phyloP scores from a whole-genome alignment of 1,284 basidiomycete genomes.

The Lentinus polychrous region DNA sequence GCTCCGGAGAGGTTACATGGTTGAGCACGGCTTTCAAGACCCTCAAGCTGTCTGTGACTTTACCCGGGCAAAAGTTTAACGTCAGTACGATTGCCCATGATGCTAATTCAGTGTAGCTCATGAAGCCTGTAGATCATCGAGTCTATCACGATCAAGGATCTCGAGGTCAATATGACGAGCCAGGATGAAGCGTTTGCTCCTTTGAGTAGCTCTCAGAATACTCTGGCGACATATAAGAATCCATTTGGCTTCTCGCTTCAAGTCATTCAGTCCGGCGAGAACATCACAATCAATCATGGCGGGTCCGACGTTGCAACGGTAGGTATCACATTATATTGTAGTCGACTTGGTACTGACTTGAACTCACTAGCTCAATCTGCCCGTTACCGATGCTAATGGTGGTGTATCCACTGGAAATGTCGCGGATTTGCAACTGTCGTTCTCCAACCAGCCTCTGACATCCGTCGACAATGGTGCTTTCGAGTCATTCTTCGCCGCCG shows the following conservation, averaged over 20 bases:
- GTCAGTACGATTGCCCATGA: conserved; percentile 22
- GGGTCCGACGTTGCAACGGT: conserved; percentile 53
- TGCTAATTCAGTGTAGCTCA: neutral
- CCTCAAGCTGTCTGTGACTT: conserved; percentile 51
- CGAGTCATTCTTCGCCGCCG: conserved; percentile 48
- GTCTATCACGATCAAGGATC: conserved; percentile 57
- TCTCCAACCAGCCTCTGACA: conserved; percentile 48
- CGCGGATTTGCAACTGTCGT: conserved; percentile 51
- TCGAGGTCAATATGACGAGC: conserved; percentile 38
- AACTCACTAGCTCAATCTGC: conserved; percentile 44
- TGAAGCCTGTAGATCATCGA: conserved; percentile 46
- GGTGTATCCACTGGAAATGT: conserved; percentile 65
- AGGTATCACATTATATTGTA: conserved; percentile 10
- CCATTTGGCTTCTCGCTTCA: conserved; percentile 75
- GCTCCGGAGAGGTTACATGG: conserved; percentile 53
- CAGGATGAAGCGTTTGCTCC: conserved; percentile 52
- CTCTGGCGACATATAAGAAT: conserved; percentile 65
- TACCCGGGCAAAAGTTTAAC: conserved; percentile 58
- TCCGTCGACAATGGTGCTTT: conserved; percentile 53
- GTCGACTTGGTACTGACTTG: conserved; percentile 4
- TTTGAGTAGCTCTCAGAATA: conserved; percentile 51
- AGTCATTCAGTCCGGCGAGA: conserved; percentile 50
- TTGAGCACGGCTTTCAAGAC: conserved; percentile 67
- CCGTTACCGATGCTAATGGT: conserved; percentile 41
- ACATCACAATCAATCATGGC: conserved; percentile 43